A percentile compares a stretch with the other conserved stretches of the same genome.
phyloP scores from a whole-genome alignment of 2,329 filamentous ascomycete genomes.

The Neurospora sp. region DNA sequence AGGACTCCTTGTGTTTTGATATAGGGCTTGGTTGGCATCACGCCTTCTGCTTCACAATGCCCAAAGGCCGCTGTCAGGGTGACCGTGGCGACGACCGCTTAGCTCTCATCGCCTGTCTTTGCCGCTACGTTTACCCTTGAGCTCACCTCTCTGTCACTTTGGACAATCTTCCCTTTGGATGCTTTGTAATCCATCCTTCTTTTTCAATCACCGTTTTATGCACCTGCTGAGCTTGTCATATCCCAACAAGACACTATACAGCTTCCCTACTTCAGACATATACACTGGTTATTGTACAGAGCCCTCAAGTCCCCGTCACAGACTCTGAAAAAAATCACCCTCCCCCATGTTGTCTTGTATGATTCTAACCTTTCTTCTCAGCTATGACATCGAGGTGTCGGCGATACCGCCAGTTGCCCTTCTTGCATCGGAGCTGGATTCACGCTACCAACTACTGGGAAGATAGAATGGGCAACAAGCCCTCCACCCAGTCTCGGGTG shows the following conservation, averaged over 20 bases:
- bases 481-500: conserved; percentile 26
- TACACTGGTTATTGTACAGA: background rate
- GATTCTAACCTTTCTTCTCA: conserved; percentile 15
- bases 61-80: background rate
- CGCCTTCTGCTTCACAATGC: background rate
- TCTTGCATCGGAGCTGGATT: conserved; percentile 46
- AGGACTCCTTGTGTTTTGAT: background rate
- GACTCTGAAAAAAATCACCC: background rate
- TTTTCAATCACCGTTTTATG: too few relatives aligned
- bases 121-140: background rate
- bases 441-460: conserved; percentile 36
- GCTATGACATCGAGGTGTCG: conserved; percentile 40
- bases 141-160: background rate
- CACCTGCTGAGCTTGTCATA: background rate
- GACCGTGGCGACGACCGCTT: background rate
- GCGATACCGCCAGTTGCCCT: conserved; percentile 40
- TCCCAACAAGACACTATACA: background rate
- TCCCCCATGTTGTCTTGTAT: conserved; percentile 1
- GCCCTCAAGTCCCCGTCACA: background rate
- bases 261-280: background rate
- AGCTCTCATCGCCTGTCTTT: background rate
- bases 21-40: background rate
- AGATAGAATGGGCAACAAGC: conserved; percentile 33
- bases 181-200: background rate
- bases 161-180: background rate